Evolutionary conservation across 2,329 filamentous ascomycete species (phyloP), one percentile per base, ranked within the genome.

Genomic region (Penicillium concentricum): DNA sequence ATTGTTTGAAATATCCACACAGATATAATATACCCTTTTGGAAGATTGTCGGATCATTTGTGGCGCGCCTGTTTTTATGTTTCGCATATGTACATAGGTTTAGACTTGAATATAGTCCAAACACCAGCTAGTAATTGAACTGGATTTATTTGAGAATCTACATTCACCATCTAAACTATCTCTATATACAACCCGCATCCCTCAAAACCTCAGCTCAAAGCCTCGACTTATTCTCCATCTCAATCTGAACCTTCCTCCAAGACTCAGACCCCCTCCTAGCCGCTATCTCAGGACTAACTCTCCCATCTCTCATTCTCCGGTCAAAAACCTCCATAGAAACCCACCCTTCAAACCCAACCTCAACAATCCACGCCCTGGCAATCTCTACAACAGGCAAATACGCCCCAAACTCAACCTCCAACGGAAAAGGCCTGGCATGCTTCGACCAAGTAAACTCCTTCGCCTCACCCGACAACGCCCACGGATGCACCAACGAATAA

Each of bases 1-100:
- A 85, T 95, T 58, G 66, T 85, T 57, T 86, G 68, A 76, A 76
- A 46, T 56, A 35, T 57, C 32, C 28, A 54, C 38, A 38, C 37
- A 35, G 42, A 53, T 45, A 58, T 61, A 44, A 30, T 51, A 61
- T 64, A 62, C 61, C 56, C 57, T 50, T 28, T 48, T 37, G 37
- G 15, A 42, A 50, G 16, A 37, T 43, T 15, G 34, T 28, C 5
- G 15, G 35, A 49, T 41, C 26, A 41, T 49, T 22, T 52, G 38
- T 37, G 49, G 41, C 28, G 43, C 24, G 42, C 4, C 22, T 38
- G 24, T 53, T 32, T 28, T 51, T 26, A 12, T 49, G 44, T 32
- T 34, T 45, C 10, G 12, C 20, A 39, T 13, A 41, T 51, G 28
- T 46, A 41, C 34, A 35, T 52, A 34, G 37, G 30, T 32, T 39